These are phyloP conservation scores for Candida vartiovaarae DNA, from an alignment of 805 yeast species.

Conservation along the genomic window DNA sequence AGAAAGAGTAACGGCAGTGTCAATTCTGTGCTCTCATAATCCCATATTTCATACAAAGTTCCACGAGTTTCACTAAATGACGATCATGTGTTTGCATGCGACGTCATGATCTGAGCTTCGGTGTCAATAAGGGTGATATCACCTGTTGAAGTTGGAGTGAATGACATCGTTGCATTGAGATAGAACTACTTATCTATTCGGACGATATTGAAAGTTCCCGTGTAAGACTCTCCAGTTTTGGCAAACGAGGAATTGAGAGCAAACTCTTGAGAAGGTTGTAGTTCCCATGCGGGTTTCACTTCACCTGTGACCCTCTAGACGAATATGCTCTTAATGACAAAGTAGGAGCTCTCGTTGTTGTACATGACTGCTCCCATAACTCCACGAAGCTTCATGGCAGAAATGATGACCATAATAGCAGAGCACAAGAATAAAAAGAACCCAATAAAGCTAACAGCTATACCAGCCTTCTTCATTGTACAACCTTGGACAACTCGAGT, in stretches of 20 bases:
- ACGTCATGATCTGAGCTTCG: neutral
- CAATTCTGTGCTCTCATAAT: neutral
- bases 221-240: neutral
- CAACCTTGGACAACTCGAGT: constrained; percentile 13
- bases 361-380: neutral
- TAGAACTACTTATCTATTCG: neutral
- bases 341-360: neutral
- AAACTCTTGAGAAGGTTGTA: neutral
- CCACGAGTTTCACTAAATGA: neutral
- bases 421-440: constrained; percentile 9
- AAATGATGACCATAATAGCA: constrained; percentile 5
- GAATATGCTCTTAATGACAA: neutral
- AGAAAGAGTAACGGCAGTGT: too few relatives aligned
- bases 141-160: neutral
- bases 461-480: constrained; percentile 10
- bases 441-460: constrained; percentile 10
- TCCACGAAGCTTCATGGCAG: neutral
- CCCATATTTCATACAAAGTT: neutral
- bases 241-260: neutral
- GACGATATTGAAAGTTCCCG: neutral
- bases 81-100: neutral
- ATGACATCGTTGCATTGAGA: neutral
- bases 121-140: neutral
- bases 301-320: neutral
- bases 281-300: neutral